Percentiles rank a stretch among this genome's conserved stretches.
phyloP scores from a whole-genome alignment of 148 eudicot genomes.

The Pharnaceum exiguum region DNA sequence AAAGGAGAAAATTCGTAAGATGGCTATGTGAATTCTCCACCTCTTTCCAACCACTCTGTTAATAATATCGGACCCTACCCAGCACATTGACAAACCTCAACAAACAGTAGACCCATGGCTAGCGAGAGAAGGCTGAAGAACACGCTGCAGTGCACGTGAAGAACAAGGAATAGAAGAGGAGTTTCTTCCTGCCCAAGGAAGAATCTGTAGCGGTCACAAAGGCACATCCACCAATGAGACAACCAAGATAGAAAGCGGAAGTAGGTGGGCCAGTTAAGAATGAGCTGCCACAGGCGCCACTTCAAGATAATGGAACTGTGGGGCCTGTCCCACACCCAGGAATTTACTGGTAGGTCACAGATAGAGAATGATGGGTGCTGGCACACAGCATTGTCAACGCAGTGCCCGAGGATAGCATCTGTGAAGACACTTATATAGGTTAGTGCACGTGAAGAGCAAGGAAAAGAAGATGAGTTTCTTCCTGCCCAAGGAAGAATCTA shows the following conservation, averaged over 20 bases:
- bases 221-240: slow-evolving; percentile 42
- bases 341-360: slow-evolving; percentile 27
- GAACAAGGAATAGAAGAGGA: slow-evolving; percentile 11
- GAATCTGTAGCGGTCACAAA: slow-evolving; percentile 59
- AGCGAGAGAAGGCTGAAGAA: not conserved
- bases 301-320: slow-evolving; percentile 40
- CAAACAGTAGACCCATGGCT: not conserved
- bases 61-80: not conserved
- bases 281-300: slow-evolving; percentile 48
- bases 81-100: not conserved
- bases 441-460: not conserved
- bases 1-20: not conserved
- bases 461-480: slow-evolving; percentile 34
- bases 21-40: not conserved
- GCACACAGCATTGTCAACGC: too few relatives aligned
- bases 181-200: slow-evolving; percentile 53
- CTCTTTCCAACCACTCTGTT: not conserved
- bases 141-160: not conserved
- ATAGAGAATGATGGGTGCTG: too few relatives aligned
- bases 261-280: slow-evolving; percentile 54
- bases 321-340: slow-evolving; percentile 51
- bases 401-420: too few relatives aligned
- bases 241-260: slow-evolving; percentile 59
- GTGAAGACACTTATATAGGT: too few relatives aligned
- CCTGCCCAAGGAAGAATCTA: slow-evolving; percentile 59